These are phyloP conservation scores for Potentilla sterilis DNA, from an alignment of 306 rosid species.

Conservation along the genomic window DNA sequence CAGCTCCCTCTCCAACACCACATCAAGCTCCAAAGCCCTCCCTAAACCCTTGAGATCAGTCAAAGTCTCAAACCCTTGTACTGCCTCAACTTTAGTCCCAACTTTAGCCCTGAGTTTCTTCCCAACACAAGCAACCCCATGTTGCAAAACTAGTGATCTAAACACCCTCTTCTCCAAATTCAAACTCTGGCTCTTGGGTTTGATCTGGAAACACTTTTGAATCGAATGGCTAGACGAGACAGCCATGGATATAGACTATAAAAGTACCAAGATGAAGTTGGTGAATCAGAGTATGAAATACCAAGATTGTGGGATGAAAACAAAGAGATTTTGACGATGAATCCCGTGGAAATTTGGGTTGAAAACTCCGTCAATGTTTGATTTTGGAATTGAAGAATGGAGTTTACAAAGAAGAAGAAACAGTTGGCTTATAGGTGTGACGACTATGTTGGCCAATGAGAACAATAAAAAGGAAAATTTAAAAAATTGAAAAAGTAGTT, in stretches of 20 bases:
- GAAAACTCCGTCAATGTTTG: slow-evolving; percentile 42
- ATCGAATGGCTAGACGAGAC: slow-evolving; percentile 33
- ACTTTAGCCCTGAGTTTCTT: slow-evolving; percentile 36
- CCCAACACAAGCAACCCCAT: slow-evolving; percentile 24
- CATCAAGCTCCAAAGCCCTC: slow-evolving; percentile 54
- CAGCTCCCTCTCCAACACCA: slow-evolving; percentile 68
- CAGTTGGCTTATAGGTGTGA: neutral
- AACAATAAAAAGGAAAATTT: neutral
- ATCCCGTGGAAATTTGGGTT: slow-evolving; percentile 22
- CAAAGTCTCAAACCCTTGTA: slow-evolving; percentile 30
- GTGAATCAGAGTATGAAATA: neutral
- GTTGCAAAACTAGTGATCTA: slow-evolving; percentile 18
- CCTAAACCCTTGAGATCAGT: slow-evolving; percentile 31
- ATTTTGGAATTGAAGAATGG: slow-evolving; percentile 11
- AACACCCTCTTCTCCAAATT: slow-evolving; percentile 30
- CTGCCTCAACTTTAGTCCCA: slow-evolving; percentile 44
- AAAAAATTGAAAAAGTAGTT: neutral
- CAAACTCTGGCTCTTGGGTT: slow-evolving; percentile 21
- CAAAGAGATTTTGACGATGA: neutral
- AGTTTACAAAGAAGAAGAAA: slow-evolving; percentile 24
- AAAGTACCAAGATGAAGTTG: neutral
- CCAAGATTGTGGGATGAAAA: neutral
- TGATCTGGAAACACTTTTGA: slow-evolving; percentile 17
- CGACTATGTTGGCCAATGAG: too few species aligned
- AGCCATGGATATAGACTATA: slow-evolving; percentile 43